Conservation (phyloP, 139 green algal genomes). For the Yamagishiella unicocca region DNA sequence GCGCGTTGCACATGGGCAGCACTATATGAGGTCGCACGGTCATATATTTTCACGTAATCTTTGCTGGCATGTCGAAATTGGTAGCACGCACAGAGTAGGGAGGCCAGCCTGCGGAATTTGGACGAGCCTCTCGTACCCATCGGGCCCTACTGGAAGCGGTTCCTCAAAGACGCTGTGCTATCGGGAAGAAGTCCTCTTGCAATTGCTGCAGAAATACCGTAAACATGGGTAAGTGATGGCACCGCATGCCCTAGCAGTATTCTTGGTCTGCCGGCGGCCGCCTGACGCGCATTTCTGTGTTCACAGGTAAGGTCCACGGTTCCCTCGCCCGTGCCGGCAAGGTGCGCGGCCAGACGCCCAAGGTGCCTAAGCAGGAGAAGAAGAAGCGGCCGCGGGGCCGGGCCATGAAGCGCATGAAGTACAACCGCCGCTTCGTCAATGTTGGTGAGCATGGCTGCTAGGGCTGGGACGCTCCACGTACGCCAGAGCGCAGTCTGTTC, state of each 20-base stretch:
- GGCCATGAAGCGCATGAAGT: constrained; percentile 96
- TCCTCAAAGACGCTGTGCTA: neutral
- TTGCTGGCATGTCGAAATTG: too few species aligned
- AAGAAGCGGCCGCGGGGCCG: constrained; percentile 95
- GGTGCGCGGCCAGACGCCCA: constrained; percentile 98
- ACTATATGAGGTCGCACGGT: too few species aligned
- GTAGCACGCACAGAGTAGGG: too few species aligned
- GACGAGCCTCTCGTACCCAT: neutral
- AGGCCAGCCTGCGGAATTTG: too few species aligned
- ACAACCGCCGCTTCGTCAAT: constrained; percentile 97
- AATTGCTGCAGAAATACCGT: constrained; percentile 19
- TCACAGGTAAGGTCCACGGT: constrained; percentile 98
- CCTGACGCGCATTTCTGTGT: neutral
- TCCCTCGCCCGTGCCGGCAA: constrained; percentile 99
- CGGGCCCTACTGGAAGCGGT: neutral
- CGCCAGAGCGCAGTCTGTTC: neutral
- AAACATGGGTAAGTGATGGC: constrained; percentile 14
- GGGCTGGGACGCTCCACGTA: neutral
- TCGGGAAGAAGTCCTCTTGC: neutral
- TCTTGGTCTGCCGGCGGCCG: neutral
- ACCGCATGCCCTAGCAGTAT: neutral
- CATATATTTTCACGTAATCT: too few species aligned
- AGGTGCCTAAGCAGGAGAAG: constrained; percentile 99
- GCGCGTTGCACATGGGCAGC: too few species aligned
- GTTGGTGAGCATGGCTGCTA: constrained; percentile 72